phyloP scores from a whole-genome alignment of 1,139 yeast genomes.

The Citeromyces hawaiiensis region DNA sequence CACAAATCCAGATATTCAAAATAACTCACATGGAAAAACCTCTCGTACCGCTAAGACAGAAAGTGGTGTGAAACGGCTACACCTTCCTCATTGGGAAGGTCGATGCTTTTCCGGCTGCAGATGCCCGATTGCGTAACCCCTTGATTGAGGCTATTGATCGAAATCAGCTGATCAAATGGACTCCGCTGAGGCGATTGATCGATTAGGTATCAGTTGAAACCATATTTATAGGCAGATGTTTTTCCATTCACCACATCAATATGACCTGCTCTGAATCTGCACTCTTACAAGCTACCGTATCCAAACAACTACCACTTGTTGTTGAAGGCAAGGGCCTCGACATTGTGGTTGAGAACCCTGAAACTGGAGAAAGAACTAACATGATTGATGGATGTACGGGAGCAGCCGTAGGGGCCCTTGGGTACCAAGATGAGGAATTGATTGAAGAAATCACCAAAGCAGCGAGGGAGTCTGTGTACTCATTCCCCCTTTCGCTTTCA shows the following conservation, averaged over 20 bases:
- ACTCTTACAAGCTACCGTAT: conserved; percentile 22
- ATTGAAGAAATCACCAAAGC: conserved; percentile 26
- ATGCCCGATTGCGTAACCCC: background rate
- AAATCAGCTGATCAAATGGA: background rate
- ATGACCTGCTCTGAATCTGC: conserved; percentile 9
- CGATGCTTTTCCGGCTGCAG: background rate
- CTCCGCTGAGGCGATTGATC: background rate
- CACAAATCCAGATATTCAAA: too few relatives aligned
- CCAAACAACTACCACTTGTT: conserved; percentile 22
- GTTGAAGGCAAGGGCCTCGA: conserved; percentile 29
- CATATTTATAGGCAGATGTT: background rate
- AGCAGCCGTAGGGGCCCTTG: conserved; percentile 45
- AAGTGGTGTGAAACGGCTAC: background rate
- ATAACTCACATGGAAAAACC: background rate
- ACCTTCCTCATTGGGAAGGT: conserved; percentile 1
- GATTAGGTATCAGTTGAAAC: too few relatives aligned
- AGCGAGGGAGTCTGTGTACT: conserved; percentile 26
- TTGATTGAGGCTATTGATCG: background rate
- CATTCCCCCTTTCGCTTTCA: conserved; percentile 28
- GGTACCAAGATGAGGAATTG: conserved; percentile 39
- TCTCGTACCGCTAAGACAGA: background rate
- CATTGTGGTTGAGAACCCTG: conserved; percentile 26
- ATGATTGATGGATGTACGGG: conserved; percentile 38
- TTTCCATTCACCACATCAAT: background rate
- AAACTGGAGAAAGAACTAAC: conserved; percentile 21